Conservation (phyloP, 2,329 filamentous ascomycete genomes). For the Verticillium dahliae region DNA sequence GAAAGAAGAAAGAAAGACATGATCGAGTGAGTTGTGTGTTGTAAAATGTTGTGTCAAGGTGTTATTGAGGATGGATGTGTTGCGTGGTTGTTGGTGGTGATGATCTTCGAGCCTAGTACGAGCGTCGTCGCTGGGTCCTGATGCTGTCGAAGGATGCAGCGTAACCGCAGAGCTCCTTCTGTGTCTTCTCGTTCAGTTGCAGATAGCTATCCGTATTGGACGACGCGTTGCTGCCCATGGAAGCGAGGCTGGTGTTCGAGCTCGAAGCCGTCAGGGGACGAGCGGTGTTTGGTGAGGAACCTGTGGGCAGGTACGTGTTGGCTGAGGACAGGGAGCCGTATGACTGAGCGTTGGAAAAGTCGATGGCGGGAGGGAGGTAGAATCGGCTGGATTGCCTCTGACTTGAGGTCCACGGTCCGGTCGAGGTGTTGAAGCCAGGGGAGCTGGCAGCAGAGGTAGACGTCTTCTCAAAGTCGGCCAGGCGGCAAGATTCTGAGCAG, state of each 20-base stretch:
- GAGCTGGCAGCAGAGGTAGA: constrained; percentile 53
- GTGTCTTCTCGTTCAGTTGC: constrained; percentile 67
- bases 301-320: constrained; percentile 28
- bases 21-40: constrained; percentile 24
- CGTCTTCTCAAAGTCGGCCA: constrained; percentile 78
- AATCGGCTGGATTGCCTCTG: constrained; percentile 36
- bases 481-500: constrained; percentile 86
- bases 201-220: constrained; percentile 39
- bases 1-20: neutral
- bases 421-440: constrained; percentile 42
- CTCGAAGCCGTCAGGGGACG: constrained; percentile 46
- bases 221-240: constrained; percentile 55
- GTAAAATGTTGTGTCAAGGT: constrained; percentile 2
- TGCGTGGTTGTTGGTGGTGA: constrained; percentile 15
- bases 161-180: constrained; percentile 76
- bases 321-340: constrained; percentile 43
- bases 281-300: constrained; percentile 17
- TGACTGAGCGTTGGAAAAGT: constrained; percentile 62
- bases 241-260: constrained; percentile 79
- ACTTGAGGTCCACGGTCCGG: constrained; percentile 42
- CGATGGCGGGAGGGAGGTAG: constrained; percentile 67
- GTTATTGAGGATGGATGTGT: constrained; percentile 15
- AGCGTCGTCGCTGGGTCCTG: constrained; percentile 52
- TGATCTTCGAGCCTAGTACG: constrained; percentile 32
- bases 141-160: constrained; percentile 84